These are phyloP conservation scores for Backusella liffmaniae DNA, from an alignment of 192 early-diverging fungal genomes.

Conservation along the genomic window DNA sequence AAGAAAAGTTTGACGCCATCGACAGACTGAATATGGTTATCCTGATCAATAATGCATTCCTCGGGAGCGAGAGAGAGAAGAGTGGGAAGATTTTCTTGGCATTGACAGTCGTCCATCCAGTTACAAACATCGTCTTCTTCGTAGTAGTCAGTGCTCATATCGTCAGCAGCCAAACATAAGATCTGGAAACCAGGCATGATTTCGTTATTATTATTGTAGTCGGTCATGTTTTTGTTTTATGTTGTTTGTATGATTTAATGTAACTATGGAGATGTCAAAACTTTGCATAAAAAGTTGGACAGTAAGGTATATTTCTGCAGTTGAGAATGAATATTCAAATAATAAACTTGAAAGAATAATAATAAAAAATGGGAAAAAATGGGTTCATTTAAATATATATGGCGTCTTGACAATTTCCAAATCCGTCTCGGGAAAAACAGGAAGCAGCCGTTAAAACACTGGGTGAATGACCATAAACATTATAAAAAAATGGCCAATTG, in stretches of 20 bases:
- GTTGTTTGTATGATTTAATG: neutral
- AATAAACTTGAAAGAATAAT: neutral
- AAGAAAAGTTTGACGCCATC: constrained; percentile 23
- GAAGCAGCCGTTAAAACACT: constrained; percentile 5
- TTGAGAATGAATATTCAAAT: neutral
- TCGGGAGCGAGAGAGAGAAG: constrained; percentile 30
- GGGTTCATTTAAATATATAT: neutral
- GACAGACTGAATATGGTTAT: constrained; percentile 18
- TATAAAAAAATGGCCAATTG: neutral
- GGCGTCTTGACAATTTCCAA: neutral
- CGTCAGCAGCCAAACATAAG: neutral
- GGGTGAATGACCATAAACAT: constrained; percentile 6
- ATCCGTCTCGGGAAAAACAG: neutral
- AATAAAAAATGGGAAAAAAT: neutral
- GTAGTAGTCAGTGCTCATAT: neutral
- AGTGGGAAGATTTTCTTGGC: constrained; percentile 24
- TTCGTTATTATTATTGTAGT: neutral
- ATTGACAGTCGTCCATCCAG: constrained; percentile 17
- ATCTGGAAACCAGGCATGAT: neutral
- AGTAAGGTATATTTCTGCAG: neutral
- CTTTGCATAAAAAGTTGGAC: neutral
- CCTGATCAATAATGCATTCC: constrained; percentile 12
- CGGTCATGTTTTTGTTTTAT: neutral
- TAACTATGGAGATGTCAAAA: neutral
- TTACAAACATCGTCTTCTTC: constrained; percentile 3